These are phyloP conservation scores for Xylariaceae sp. DNA, from an alignment of 2,329 filamentous ascomycete genomes.

Conservation along the genomic window DNA sequence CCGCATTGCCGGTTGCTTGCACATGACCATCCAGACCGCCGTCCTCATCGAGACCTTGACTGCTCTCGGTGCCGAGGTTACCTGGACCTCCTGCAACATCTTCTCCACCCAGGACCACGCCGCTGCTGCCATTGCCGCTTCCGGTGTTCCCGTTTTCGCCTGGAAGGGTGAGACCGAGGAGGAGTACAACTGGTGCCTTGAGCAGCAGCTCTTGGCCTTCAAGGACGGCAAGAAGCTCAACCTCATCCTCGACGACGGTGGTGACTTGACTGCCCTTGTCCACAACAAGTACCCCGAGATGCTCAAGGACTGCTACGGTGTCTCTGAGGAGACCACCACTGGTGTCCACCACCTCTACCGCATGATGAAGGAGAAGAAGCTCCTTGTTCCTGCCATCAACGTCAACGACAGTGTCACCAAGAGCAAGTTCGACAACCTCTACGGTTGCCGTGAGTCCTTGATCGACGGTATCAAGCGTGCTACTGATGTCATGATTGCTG, in stretches of 20 bases:
- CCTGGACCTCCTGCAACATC: slow-evolving; percentile 99
- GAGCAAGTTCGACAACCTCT: slow-evolving; percentile 99
- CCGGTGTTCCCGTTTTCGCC: slow-evolving; percentile 79
- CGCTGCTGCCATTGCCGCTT: slow-evolving; percentile 91
- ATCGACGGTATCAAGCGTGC: slow-evolving; percentile 99
- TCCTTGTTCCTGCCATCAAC: slow-evolving; percentile 94
- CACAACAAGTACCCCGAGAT: slow-evolving; percentile 98
- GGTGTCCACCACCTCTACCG: slow-evolving; percentile 99
- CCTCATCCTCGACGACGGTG: slow-evolving; percentile 97
- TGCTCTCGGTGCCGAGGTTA: slow-evolving; percentile 93
- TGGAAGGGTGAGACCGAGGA: slow-evolving; percentile 94
- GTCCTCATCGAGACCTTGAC: slow-evolving; percentile 98
- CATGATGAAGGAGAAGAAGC: slow-evolving; percentile 87
- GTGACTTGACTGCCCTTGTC: slow-evolving; percentile 92
- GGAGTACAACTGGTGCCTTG: slow-evolving; percentile 99
- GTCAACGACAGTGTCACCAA: slow-evolving; percentile 99
- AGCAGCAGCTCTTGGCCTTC: slow-evolving; percentile 96
- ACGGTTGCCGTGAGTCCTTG: slow-evolving; percentile 98
- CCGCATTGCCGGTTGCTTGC: slow-evolving; percentile 94
- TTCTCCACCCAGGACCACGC: slow-evolving; percentile 99
- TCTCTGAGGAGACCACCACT: slow-evolving; percentile 99
- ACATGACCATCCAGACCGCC: slow-evolving; percentile 99
- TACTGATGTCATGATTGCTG: slow-evolving; percentile 99
- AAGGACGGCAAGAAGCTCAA: slow-evolving; percentile 95
- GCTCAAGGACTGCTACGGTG: slow-evolving; percentile 96